Conservation (phyloP, 2,329 filamentous ascomycete genomes). For the Fusarium citri region DNA sequence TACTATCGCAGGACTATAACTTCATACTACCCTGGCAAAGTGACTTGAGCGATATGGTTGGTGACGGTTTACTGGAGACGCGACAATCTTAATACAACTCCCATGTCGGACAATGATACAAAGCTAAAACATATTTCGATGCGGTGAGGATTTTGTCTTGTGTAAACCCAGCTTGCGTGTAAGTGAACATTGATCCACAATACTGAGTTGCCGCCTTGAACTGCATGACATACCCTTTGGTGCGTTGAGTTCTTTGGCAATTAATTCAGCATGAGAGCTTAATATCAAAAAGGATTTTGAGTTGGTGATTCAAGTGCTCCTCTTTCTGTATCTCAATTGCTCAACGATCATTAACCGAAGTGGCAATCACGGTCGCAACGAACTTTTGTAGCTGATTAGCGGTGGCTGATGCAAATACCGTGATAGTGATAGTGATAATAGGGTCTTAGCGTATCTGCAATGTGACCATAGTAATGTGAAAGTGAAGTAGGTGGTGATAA, state of each 20-base stretch:
- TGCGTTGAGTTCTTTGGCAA: too few relatives aligned
- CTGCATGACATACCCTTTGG: neutral
- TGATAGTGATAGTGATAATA: constrained; percentile 33
- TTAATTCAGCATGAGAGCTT: neutral
- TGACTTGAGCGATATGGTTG: constrained; percentile 35
- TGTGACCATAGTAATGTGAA: constrained; percentile 4
- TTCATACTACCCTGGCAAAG: constrained; percentile 26
- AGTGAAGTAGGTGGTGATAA: neutral
- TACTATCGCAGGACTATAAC: constrained; percentile 36
- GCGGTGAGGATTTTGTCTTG: constrained; percentile 17
- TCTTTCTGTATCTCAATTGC: neutral
- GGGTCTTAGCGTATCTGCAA: constrained; percentile 1
- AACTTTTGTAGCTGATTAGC: constrained; percentile 8
- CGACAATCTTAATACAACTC: constrained; percentile 30
- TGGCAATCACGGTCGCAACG: constrained; percentile 5
- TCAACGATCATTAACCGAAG: neutral
- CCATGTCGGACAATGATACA: constrained; percentile 1
- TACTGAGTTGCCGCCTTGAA: neutral
- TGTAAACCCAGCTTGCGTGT: neutral
- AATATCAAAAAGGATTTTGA: neutral
- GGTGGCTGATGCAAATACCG: constrained; percentile 2
- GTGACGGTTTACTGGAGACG: constrained; percentile 16
- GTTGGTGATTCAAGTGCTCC: neutral
- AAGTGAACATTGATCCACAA: neutral
- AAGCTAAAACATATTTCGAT: constrained; percentile 11